Conservation (phyloP, 2,329 filamentous ascomycete species). For the Chrysoporthe puriensis region DNA sequence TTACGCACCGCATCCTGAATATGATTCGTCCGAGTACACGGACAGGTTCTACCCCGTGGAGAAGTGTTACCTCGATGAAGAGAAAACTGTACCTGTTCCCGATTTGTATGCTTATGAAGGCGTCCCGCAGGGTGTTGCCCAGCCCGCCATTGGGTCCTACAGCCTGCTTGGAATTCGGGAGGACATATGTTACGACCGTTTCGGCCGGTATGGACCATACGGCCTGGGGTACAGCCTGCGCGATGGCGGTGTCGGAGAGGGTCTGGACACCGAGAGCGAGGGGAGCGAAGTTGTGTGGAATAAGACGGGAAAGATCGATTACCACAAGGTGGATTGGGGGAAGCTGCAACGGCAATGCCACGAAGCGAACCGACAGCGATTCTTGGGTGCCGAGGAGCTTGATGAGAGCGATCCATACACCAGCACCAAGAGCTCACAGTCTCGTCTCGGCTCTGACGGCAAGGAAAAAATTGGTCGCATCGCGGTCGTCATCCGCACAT, state of each 20-base stretch:
- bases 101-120: slow-evolving; percentile 71
- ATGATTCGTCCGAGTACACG: slow-evolving; percentile 60
- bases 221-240: slow-evolving; percentile 79
- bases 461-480: slow-evolving; percentile 60
- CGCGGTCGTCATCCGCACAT: slow-evolving; percentile 79
- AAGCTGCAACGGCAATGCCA: slow-evolving; percentile 58
- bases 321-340: slow-evolving; percentile 58
- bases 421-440: slow-evolving; percentile 15
- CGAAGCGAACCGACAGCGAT: slow-evolving; percentile 66
- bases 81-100: slow-evolving; percentile 60
- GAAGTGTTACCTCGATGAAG: slow-evolving; percentile 66
- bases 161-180: slow-evolving; percentile 72
- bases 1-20: slow-evolving; percentile 73
- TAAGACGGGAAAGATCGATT: slow-evolving; percentile 59
- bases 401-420: slow-evolving; percentile 19
- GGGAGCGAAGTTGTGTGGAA: slow-evolving; percentile 66
- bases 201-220: slow-evolving; percentile 82
- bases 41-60: slow-evolving; percentile 56
- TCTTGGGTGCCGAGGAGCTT: slow-evolving; percentile 45
- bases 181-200: slow-evolving; percentile 86
- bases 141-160: slow-evolving; percentile 78
- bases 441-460: slow-evolving; percentile 14
- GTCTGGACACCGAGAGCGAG: slow-evolving; percentile 72
- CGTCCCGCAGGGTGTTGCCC: slow-evolving; percentile 75
- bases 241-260: slow-evolving; percentile 72